Base-by-base conservation (phyloP, 441 rosid species). In the Eutrema salsugineum region DNA sequence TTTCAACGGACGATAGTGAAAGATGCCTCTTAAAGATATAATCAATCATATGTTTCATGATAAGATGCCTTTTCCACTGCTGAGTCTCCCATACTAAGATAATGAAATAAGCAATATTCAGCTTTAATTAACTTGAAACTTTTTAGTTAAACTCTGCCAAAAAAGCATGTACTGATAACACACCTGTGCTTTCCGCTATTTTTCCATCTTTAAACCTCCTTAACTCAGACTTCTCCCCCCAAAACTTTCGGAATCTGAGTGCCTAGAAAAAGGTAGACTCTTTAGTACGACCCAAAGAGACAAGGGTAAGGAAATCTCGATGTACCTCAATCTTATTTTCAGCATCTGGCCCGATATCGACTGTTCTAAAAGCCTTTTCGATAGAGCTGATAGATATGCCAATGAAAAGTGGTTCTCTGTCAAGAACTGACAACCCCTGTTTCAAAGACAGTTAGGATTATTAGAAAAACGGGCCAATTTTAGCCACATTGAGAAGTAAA, bases 101-200 rank as follows among this genome's bases (percentile, higher is more conserved):
- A 63, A 63, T 40, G 4, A 53, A 62, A 67, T 47, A 71, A 68
- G 70, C 76, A 76, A 24, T 49, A 46, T 5, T 70, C 55, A 75
- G 56, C 11, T 59, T 62, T 63, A 32, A 47, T 67, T 50, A 70
- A 70, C 76, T 46, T 12, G 48, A 42, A 66, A 71, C 38, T n/a
- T 70, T 61, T 73, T 42, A 15, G 43, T 24, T 61, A 42, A 40
- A 39, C 54, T 50, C 33, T 32, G 69, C 60, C 53, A 77, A 47
- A 39, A 24, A 79, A 67, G 56, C 47, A 78, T 44, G 66, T 42
- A 47, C 28, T 40, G 50, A 63, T 51, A 71, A 61, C 82, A 77
- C 71, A 91, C 97, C 93, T 78, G 90, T 86, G 85, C 99, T 92
- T 89, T 94, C 98, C 7, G 97, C 93, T 77, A 92, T 94, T 81